Evolutionary conservation across 2,329 filamentous ascomycete genomes (phyloP), one percentile per base, ranked within the genome.

Genomic region (Tricladium varicosporioides): DNA sequence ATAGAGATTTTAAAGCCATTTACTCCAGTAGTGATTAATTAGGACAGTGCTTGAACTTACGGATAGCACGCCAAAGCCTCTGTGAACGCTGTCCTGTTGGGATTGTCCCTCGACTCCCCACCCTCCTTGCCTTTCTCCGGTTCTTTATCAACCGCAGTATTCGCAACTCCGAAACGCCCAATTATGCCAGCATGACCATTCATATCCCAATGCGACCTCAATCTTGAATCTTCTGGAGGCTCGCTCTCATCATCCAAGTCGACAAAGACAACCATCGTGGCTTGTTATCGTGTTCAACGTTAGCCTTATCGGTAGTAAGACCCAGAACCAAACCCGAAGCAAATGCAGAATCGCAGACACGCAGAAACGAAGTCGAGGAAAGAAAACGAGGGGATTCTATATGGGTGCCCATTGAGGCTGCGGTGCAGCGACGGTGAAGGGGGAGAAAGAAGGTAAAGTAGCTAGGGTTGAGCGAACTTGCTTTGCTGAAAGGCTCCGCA

Each of bases 61-160:
- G 84, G 84, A 78, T 87, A 87, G 76, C 83, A 86, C 72, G 81
- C 82, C 72, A 88, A 74, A 70, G 82, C 82, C 69, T 80, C 78
- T 62, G 83, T 82, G 74, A 85, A 80, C 65, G 77, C 75, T 74
- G 81, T 84, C 70, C 78, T 72, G 66, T 85, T 85, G 54, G 76
- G 80, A 59, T 70, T 70, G 4, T 59, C 56, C 47, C 63, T 64
- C 22, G 57, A 55, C 16, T 52, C 46, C 14, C 40, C 53, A 22
- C 7, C 7, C 4, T 54, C 18, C n/a, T 33, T 4, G 14, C 32
- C 22, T 16, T 51, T 16, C n/a, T 60, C 51, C 10, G 33, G 54
- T 46, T 52, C 54, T 43, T 45, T 54, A 36, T 60, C 33, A 49
- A 31, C 32, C 27, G 15, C 49, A 47, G 53, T 32, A 49, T 53